Base-by-base conservation (phyloP, 2,329 filamentous ascomycete genomes). In the Fusarium nurragi region DNA sequence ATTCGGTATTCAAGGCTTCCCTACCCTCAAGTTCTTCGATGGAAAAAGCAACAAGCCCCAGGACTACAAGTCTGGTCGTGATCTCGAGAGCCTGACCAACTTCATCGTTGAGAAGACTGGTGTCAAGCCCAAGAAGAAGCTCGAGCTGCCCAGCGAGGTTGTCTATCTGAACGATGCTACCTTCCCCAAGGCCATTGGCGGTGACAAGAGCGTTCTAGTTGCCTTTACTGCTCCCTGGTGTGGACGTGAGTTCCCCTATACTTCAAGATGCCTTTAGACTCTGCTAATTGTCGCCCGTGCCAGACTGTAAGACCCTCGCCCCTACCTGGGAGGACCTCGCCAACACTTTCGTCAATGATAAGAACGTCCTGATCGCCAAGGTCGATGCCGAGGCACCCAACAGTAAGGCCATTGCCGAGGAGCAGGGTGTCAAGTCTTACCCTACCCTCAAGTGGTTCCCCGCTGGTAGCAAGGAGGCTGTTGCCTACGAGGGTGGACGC, bases 151-250 rank as follows among this genome's bases (percentile, higher is more conserved):
- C 18, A 96, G 91, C 78, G 81, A 87, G 60, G 90, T 99, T 11
- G 85, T 88, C 73, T 89, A 92, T 81, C 84, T 99, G 77, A 93
- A 86, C 47, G 93, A 98, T 74, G 78, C 84, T 70, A 88, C 87
- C 58, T 98, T 98, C 80, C 87, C 88, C 78, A 82, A 89, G 76
- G 83, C 86, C 59, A 83, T 97, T 81, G 94, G 94, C 65, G 84
- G 88, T 48, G 92, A 97, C 65, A 93, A 97, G 86, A 85, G 96
- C 78, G 92, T 97, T 19, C 79, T 99, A 53, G 94, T 99, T 76
- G 94, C 96, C 41, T 99, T 99, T 79, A 99, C 96, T 71, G 94
- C 95, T 50, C 94, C 95, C 50, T 98, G 94, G 95, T 99, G 95
- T 80, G 94, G 94, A 78, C 94, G 95, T 98, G 87, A 80, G 93